A percentile compares a stretch with the other conserved stretches of the same genome.
Conservation (phyloP, 352 stramenopile genomes). For the Pythium phragmiticola region DNA sequence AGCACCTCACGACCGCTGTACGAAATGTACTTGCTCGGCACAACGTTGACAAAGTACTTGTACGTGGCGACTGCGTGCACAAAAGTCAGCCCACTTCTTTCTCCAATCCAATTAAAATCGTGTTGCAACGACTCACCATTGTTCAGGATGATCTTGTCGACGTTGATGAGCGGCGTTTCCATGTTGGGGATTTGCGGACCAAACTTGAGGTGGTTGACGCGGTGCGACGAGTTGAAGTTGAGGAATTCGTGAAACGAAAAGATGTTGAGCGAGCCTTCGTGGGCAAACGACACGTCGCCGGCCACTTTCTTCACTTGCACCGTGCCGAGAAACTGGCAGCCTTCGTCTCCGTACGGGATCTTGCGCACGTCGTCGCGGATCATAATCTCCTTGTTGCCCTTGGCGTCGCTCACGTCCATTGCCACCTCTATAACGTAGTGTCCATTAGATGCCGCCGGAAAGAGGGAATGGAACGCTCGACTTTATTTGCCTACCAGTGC, state of each 20-base stretch:
- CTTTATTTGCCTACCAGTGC: conserved; percentile 40
- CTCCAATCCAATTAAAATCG: conserved; percentile 1
- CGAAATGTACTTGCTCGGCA: conserved; percentile 84
- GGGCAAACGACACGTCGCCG: conserved; percentile 82
- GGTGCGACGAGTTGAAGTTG: conserved; percentile 88
- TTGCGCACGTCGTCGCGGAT: conserved; percentile 64
- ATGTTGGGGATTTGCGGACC: conserved; percentile 80
- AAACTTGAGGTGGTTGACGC: conserved; percentile 77
- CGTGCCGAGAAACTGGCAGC: conserved; percentile 69
- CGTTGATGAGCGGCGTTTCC: conserved; percentile 82
- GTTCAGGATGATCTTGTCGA: conserved; percentile 77
- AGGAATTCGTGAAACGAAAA: conserved; percentile 88
- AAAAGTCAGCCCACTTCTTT: not conserved
- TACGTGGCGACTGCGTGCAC: conserved; percentile 71
- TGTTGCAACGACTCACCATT: conserved; percentile 45
- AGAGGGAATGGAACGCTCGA: not conserved
- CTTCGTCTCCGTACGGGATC: conserved; percentile 57
- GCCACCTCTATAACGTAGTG: conserved; percentile 50
- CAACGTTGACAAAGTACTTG: conserved; percentile 88
- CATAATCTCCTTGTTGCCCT: conserved; percentile 84
- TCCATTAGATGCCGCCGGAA: not conserved
- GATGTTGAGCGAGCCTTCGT: conserved; percentile 81
- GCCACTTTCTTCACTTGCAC: conserved; percentile 82
- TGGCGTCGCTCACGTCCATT: conserved; percentile 83
- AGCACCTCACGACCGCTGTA: conserved; percentile 61